A percentile compares a stretch with the other conserved stretches of the same genome.
Evolutionary conservation across 1,284 basidiomycete species (phyloP).

Genomic region (Rhizoctonia solani): DNA sequence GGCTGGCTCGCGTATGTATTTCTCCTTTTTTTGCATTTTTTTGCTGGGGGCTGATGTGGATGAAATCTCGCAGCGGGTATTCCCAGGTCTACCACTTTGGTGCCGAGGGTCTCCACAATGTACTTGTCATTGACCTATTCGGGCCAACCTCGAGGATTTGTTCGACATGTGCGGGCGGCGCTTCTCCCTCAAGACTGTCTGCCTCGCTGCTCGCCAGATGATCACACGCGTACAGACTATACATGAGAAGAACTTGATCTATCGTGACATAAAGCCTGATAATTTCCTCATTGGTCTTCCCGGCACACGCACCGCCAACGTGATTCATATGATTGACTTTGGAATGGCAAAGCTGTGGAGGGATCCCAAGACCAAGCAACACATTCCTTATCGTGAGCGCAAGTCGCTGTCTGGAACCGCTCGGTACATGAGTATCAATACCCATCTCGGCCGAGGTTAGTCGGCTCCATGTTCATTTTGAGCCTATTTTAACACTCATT

Average conservation of each 20-base stretch:
- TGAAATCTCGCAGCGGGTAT: slow-evolving; percentile 69
- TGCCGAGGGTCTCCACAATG: slow-evolving; percentile 94
- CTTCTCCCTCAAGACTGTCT: slow-evolving; percentile 93
- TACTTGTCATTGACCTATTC: slow-evolving; percentile 93
- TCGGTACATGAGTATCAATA: slow-evolving; percentile 97
- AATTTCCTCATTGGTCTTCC: slow-evolving; percentile 94
- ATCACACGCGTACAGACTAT: slow-evolving; percentile 92
- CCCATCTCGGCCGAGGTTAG: slow-evolving; percentile 85
- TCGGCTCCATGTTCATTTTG: neutral
- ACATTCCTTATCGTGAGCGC: slow-evolving; percentile 94
- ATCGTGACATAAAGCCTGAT: slow-evolving; percentile 97
- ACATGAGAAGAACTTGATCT: slow-evolving; percentile 96
- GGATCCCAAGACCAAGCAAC: slow-evolving; percentile 95
- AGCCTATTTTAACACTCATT: slow-evolving; percentile 1
- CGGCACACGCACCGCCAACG: slow-evolving; percentile 81
- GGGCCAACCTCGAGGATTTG: slow-evolving; percentile 93
- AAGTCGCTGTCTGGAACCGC: slow-evolving; percentile 91
- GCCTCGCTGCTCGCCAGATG: slow-evolving; percentile 97
- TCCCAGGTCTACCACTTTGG: slow-evolving; percentile 97
- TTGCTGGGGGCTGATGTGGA: neutral
- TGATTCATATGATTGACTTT: slow-evolving; percentile 71
- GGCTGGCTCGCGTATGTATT: slow-evolving; percentile 80
- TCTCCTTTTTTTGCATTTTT: slow-evolving; percentile 6
- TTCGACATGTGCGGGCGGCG: slow-evolving; percentile 97
- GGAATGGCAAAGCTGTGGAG: slow-evolving; percentile 99